Percentiles rank a stretch among this genome's conserved stretches.
Conservation (phyloP, 129 eudicot genomes). For the Flaveria trinervia region DNA sequence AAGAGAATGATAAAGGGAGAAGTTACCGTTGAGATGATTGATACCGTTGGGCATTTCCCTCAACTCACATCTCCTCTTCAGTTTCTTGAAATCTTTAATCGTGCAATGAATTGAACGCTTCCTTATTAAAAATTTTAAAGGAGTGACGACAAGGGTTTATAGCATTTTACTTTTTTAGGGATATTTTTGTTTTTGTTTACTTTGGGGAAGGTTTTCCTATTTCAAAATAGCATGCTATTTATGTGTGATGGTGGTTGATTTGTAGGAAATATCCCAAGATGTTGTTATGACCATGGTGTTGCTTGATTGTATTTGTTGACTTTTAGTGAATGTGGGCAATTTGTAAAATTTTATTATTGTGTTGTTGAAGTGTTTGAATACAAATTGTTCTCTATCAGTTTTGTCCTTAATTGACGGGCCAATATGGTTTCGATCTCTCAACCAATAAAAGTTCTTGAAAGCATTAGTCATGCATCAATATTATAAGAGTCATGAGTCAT, state of each 20-base stretch:
- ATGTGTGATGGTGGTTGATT: slow-evolving; percentile 34
- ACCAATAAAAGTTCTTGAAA: neutral
- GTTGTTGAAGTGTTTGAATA: slow-evolving; percentile 10
- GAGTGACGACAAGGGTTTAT: slow-evolving; percentile 31
- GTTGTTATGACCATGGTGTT: slow-evolving; percentile 23
- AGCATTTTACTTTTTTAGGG: neutral
- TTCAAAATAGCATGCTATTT: slow-evolving; percentile 27
- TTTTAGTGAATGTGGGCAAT: slow-evolving; percentile 16
- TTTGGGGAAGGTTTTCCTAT: slow-evolving; percentile 7
- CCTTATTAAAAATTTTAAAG: slow-evolving; percentile 48
- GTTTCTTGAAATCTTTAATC: slow-evolving; percentile 59
- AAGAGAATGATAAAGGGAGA: slow-evolving; percentile 55
- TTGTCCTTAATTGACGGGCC: neutral
- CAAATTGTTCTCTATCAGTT: slow-evolving; percentile 11
- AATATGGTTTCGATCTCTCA: neutral
- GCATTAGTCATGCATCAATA: neutral
- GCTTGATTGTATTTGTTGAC: slow-evolving; percentile 13
- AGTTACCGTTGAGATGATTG: slow-evolving; percentile 55
- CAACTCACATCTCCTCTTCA: slow-evolving; percentile 67
- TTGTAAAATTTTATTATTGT: slow-evolving; percentile 13
- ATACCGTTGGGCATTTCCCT: slow-evolving; percentile 90
- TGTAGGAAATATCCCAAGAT: slow-evolving; percentile 19
- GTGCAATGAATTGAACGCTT: slow-evolving; percentile 29
- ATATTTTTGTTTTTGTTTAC: neutral
- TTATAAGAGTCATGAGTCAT: no score